These are phyloP conservation scores for Candida yuanshanica DNA, from an alignment of 805 yeast species.

Conservation along the genomic window DNA sequence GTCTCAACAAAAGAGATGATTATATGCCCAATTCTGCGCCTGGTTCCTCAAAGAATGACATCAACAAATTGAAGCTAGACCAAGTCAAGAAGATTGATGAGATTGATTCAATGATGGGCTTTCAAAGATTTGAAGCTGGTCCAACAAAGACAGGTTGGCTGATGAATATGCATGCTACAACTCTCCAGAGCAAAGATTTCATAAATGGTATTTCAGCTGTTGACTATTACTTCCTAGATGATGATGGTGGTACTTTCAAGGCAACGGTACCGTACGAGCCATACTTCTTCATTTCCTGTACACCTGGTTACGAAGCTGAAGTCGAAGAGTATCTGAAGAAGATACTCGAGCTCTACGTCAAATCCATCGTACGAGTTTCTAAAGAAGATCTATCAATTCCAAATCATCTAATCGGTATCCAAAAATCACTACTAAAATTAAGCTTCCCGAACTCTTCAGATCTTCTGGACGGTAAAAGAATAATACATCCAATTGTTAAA, in stretches of 20 bases:
- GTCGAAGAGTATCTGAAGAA: slow-evolving; percentile 81
- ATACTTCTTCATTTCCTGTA: slow-evolving; percentile 68
- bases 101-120: slow-evolving; percentile 83
- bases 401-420: slow-evolving; percentile 80
- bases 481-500: slow-evolving; percentile 61
- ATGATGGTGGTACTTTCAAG: slow-evolving; percentile 94
- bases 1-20: slow-evolving; percentile 16
- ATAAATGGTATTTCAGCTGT: slow-evolving; percentile 80
- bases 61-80: slow-evolving; percentile 35
- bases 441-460: slow-evolving; percentile 72
- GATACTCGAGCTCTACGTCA: slow-evolving; percentile 57
- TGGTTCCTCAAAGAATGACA: slow-evolving; percentile 20
- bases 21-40: slow-evolving; percentile 28
- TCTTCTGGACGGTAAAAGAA: slow-evolving; percentile 66
- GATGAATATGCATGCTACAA: slow-evolving; percentile 87
- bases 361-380: slow-evolving; percentile 44
- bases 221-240: slow-evolving; percentile 90
- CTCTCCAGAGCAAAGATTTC: slow-evolving; percentile 52
- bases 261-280: slow-evolving; percentile 82
- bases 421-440: slow-evolving; percentile 58
- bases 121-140: slow-evolving; percentile 70
- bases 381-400: slow-evolving; percentile 81
- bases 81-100: slow-evolving; percentile 56
- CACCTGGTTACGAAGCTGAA: slow-evolving; percentile 51
- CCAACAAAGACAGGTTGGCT: slow-evolving; percentile 82